Evolutionary conservation across 768 basidiomycete genomes (phyloP), one percentile per base, ranked within the genome.

Genomic region (Infundibulicybe gibba): DNA sequence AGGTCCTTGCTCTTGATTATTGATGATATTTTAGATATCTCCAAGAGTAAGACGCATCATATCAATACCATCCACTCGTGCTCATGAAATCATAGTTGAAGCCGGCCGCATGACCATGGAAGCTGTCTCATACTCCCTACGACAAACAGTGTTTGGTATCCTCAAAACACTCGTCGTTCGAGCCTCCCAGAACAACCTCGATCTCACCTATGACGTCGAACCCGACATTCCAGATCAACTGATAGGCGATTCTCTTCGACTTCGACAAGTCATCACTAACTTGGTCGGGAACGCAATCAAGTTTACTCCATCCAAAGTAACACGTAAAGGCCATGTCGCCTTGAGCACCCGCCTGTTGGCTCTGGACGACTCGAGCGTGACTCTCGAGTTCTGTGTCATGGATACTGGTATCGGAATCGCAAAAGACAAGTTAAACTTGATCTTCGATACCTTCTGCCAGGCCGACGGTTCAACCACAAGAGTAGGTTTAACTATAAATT

Each of bases 41-140:
- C 94, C 14, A 99, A 99, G 80, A 98, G 94, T 97, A 56, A 47
- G 91, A 79, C 25, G 31, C 33, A 3, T 14, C n/a, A 13, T 21
- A 31, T 16, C 25, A 35, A n/a, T 33, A 32, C 32, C 13, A 15
- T 41, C 43, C 53, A 39, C 51, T 51, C 56, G 30, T 48, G 40
- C 54, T 50, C 6, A 41, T 46, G 57, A 49, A 52, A 56, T 39
- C 54, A 6, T 56, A 97, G 94, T 98, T 59, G 97, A 99, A 68
- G 97, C 95, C 34, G 97, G 97, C 39, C 88, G 95, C 11, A 99
- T 99, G 97, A 98, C 94, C 2, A 97, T 99, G 89, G 97, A 99
- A 68, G 87, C 91, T 21, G 95, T 97, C n/a, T 87, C 94, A 2
- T 99, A 95, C 69, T 97, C 94, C 9, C 77, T 97, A 21, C 88